These are phyloP conservation scores for Globisporangium acanthophoron DNA, from an alignment of 352 stramenopile species.

Conservation along the genomic window DNA sequence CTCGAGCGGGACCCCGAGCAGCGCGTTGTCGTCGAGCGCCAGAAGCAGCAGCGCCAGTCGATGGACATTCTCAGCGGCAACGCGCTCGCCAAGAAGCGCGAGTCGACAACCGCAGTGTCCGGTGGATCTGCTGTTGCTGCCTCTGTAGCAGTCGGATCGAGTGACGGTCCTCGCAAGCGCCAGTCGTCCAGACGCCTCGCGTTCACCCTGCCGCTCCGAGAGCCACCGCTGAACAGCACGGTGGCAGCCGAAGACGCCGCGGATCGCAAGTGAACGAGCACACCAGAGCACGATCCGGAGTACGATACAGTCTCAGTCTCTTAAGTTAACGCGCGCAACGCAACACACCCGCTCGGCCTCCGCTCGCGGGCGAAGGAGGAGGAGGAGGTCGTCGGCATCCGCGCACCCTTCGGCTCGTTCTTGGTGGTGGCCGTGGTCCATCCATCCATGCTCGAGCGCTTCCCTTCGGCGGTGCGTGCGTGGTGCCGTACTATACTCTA, in stretches of 20 bases:
- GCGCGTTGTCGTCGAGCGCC: constrained; percentile 34
- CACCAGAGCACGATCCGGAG: too few species aligned
- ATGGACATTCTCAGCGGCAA: constrained; percentile 12
- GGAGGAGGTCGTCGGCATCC: too few species aligned
- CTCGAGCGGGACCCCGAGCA: constrained; percentile 65
- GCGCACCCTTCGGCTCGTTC: too few species aligned
- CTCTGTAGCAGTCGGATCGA: not conserved
- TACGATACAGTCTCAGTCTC: not conserved
- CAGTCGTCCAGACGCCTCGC: constrained; percentile 4
- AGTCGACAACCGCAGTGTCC: not conserved
- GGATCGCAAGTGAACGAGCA: not conserved
- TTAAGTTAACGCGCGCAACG: constrained; percentile 13
- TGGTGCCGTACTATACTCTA: constrained; percentile 40
- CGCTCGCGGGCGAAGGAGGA: too few species aligned
- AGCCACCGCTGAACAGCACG: not conserved
- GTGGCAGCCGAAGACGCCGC: not conserved
- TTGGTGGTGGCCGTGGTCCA: too few species aligned
- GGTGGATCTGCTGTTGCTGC: not conserved
- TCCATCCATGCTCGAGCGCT: not conserved
- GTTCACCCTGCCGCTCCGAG: constrained; percentile 10
- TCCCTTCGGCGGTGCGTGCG: not conserved
- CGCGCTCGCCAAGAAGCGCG: constrained; percentile 14
- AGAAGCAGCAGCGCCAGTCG: constrained; percentile 26
- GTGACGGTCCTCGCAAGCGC: not conserved
- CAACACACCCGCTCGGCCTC: not conserved